Evolutionary conservation across 139 green algal species (phyloP).

Genomic region (Chlamydomonas sp.): DNA sequence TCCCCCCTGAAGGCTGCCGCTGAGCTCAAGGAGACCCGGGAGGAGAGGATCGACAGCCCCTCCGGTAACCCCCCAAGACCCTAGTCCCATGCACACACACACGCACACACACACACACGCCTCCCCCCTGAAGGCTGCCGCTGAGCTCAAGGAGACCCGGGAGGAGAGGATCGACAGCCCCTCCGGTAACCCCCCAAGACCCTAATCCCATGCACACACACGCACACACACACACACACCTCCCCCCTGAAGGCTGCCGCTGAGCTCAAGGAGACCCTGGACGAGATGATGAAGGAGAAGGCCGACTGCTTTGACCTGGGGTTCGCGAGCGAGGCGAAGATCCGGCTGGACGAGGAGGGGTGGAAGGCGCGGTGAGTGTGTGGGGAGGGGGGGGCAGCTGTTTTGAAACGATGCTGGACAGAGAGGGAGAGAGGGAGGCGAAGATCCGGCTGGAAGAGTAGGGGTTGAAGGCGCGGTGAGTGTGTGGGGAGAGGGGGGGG

Average conservation of each 20-base stretch:
- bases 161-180: slow-evolving; percentile 51
- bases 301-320: slow-evolving; percentile 79
- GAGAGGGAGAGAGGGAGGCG: neutral
- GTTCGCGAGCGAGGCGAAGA: slow-evolving; percentile 64
- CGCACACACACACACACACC: neutral
- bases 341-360: slow-evolving; percentile 80
- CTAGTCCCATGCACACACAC: too few species aligned
- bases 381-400: too few species aligned
- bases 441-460: too few species aligned
- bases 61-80: too few species aligned
- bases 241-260: slow-evolving; percentile 29
- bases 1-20: too few species aligned
- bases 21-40: too few species aligned
- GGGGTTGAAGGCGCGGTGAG: too few species aligned
- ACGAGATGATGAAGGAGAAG: slow-evolving; percentile 64
- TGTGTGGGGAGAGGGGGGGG: too few species aligned
- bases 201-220: neutral
- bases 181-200: neutral
- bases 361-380: slow-evolving; percentile 91
- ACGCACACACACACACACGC: too few species aligned
- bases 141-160: slow-evolving; percentile 58
- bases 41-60: too few species aligned
- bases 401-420: neutral
- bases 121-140: slow-evolving; percentile 24
- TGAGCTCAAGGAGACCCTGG: slow-evolving; percentile 60